Evolutionary conservation across 768 basidiomycete genomes (phyloP).

Genomic region (Cystoderma amianthinum): DNA sequence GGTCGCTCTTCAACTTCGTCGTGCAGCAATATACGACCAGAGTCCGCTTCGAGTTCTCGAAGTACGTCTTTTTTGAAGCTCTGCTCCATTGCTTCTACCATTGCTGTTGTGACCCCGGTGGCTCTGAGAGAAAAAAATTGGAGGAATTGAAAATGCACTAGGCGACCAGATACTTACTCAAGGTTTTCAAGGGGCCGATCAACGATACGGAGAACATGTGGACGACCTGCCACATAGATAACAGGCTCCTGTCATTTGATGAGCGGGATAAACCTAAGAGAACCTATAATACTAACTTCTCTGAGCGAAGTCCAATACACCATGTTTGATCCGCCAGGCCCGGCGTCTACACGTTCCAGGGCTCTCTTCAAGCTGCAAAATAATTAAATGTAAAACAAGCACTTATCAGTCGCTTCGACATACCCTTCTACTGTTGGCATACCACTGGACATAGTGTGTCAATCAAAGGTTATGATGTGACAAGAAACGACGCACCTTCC

Average conservation of each 20-base stretch:
- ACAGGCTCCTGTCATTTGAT: conserved; percentile 95
- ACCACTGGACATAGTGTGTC: conserved; percentile 42
- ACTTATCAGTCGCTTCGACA: conserved; percentile 5
- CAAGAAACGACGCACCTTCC: conserved; percentile 50
- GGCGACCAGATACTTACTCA: conserved; percentile 54
- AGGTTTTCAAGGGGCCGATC: conserved; percentile 91
- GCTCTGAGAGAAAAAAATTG: conserved; percentile 43
- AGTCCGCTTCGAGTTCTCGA: conserved; percentile 61
- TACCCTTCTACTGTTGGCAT: conserved; percentile 95
- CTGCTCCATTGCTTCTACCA: conserved; percentile 89
- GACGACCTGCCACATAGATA: conserved; percentile 78
- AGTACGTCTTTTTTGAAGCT: conserved; percentile 85
- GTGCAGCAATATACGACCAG: conserved; percentile 83
- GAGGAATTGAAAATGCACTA: neutral
- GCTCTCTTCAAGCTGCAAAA: conserved; percentile 64
- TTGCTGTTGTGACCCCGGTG: conserved; percentile 85
- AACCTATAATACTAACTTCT: conserved; percentile 72
- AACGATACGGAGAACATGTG: conserved; percentile 85
- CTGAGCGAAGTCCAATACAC: conserved; percentile 95
- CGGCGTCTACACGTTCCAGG: conserved; percentile 72
- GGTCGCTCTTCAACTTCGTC: conserved; percentile 94
- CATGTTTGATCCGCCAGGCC: conserved; percentile 63
- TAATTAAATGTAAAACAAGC: conserved; percentile 1
- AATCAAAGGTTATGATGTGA: conserved; percentile 2
- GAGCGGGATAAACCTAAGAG: no score